These are phyloP conservation scores for Aegle marmelos DNA, from an alignment of 345 rosid species.

Conservation along the genomic window DNA sequence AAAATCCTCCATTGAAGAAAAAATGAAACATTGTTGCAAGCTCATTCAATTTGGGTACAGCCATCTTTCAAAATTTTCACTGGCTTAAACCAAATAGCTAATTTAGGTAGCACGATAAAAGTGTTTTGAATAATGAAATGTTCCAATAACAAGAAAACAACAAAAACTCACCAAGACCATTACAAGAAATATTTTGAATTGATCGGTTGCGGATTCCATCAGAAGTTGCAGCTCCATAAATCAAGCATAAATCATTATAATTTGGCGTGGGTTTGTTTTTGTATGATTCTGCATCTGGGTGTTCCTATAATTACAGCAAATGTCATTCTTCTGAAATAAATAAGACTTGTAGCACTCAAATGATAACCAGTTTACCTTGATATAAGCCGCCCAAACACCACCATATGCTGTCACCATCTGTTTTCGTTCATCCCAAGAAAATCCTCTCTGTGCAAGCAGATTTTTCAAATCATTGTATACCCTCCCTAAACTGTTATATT, in stretches of 20 bases:
- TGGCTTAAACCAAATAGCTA: not conserved
- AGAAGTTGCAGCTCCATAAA: slow-evolving; percentile 35
- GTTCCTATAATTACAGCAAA: slow-evolving; percentile 32
- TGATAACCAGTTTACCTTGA: slow-evolving; percentile 27
- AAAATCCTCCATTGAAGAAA: not conserved
- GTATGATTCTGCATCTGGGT: slow-evolving; percentile 32
- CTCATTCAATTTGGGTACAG: not conserved
- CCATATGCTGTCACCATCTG: slow-evolving; percentile 38
- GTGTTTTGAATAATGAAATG: not conserved
- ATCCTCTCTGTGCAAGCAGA: slow-evolving; percentile 34
- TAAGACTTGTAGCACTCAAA: not conserved
- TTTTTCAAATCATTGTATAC: slow-evolving; percentile 34
- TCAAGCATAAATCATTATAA: slow-evolving; percentile 43
- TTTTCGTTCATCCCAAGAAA: slow-evolving; percentile 37
- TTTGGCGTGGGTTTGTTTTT: slow-evolving; percentile 22
- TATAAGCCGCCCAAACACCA: slow-evolving; percentile 43
- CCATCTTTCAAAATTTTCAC: not conserved
- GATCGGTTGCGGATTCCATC: slow-evolving; percentile 19
- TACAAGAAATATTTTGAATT: slow-evolving; percentile 21
- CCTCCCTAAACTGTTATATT: slow-evolving; percentile 30
- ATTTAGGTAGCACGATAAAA: not conserved
- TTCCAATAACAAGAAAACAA: not conserved
- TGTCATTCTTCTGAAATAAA: slow-evolving; percentile 15
- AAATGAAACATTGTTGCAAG: not conserved
- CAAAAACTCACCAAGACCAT: slow-evolving; percentile 26